Base-by-base conservation (phyloP, 225 moss, liverwort and hornwort species). In the Polytrichum formosum region DNA sequence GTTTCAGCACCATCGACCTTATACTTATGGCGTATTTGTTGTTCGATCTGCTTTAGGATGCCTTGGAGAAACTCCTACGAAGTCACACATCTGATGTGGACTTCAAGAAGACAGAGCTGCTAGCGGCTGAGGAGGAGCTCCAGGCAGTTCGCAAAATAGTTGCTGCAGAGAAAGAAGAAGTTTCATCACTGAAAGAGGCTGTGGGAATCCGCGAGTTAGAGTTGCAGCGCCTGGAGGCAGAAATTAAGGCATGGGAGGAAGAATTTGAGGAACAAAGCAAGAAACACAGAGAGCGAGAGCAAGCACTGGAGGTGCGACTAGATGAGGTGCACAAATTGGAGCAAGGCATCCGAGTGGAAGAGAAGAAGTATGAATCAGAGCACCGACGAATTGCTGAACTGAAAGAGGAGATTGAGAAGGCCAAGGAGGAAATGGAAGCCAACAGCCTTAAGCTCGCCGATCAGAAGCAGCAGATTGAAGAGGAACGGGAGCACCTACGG, bases 401-500 rank as follows among this genome's bases (percentile, higher is more conserved):
- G 64, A 87, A 84, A 54, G 84, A 84, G 58, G 87, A 84, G 75
- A 83, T 87, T 72, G 67, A 72, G n/a, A 84, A 79, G 70, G 84
- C 81, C 53, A 87, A 77, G 73, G 81, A 81, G 73, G 84, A 87
- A 61, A 56, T 87, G 79, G 81, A 84, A 46, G 81, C 67, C 72
- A 81, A 84, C 70, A 81, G 84, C 68, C 16, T 79, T 79, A 81
- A 79, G 75, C 79, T 87, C 66, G 79, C 74, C 61, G 70, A 76
- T 59, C 78, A 84, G 54, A 87, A 84, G 73, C 74, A 81, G 54
- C 87, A 84, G 66, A 87, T 87, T 75, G 81, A 81, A 61, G 87
- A 84, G 28, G 87, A 87, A 72, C 79, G 84, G 27, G 87, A 87
- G 79, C 87, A 84, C 66, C 72, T 87, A 72, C 76, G 87, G 69